Base-by-base conservation (phyloP, 495 filamentous ascomycete species). In the Haplographium delicatum region DNA sequence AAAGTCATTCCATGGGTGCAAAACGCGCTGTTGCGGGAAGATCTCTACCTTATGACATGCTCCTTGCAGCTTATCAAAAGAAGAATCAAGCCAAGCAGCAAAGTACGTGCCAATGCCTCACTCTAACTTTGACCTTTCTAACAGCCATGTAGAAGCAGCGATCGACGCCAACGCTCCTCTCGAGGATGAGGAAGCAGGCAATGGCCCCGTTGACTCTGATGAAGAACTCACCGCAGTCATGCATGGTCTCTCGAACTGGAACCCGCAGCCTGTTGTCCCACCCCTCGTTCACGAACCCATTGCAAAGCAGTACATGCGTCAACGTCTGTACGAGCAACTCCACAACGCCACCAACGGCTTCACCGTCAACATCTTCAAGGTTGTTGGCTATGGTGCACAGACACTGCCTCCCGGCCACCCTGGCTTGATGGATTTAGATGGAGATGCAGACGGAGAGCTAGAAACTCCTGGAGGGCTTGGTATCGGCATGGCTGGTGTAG, bases 21-120 rank as follows among this genome's bases (percentile, higher is more conserved):
- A 98, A 98, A 69, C 79, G 93, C 56, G 81, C 83, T 0, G 93
- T 98, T 3, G 85, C 90, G 11, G 93, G 93, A 4, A 75, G 93
- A 25, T 91, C 87, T 28, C 72, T 96, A 43, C 94, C 94, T 1
- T 98, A 98, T 63, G 91, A 97, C 65, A 89, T 93, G 80, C 71
- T 98, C 22, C 78, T 98, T 19, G 81, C 87, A 24, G 86, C 88
- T 15, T 97, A 98, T 66, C 93, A 98, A 71, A 96, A 96, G 76
- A 96, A 95, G 74, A 98, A 97, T 64, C 93, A 97, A 68, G 93
- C 93, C 10, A 91, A 94, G 59, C 87, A 93, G 70, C 91, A 96
- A 64, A 94, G 87, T 90, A 77, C 56, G 78, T 44, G 22, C 44
- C 43, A 23, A 26, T 45, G 10, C 20, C n/a, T 25, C 35, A 22